Base-by-base conservation (phyloP, 2,329 filamentous ascomycete genomes). In the Exophiala xenobiotica region DNA sequence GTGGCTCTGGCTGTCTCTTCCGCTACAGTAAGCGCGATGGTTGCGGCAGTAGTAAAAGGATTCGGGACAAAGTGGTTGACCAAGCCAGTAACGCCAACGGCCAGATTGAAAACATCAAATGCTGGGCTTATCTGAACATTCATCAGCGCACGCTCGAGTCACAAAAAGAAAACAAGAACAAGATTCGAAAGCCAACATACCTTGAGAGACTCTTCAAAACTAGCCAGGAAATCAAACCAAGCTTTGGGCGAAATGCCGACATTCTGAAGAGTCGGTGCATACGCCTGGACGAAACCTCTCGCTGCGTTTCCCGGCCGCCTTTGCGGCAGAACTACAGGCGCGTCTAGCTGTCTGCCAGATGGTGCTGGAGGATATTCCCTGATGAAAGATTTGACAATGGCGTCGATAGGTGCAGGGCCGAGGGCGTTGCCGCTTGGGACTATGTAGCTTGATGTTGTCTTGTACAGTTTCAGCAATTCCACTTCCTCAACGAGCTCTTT, bases 231-330 rank as follows among this genome's bases (percentile, higher is more conserved):
- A 22, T 68, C 65, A 12, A 79, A 55, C 54, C 78, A 80, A 0
- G 64, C 66, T 2, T 66, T 64, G 60, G 79, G 70, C 41, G 74
- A 68, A 52, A 81, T 75, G 2, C 73, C 76, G 12, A 64, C 66
- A 4, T 66, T 60, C 8, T 70, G 59, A 0, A 81, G 67, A 0
- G 73, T 63, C 0, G 78, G 78, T 0, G 77, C 70, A 59, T 80
- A 81, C 1, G 75, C 78, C 19, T 71, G 68, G 3, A 79, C 66
- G 54, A 80, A 80, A 0, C 78, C 78, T 7, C 78, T 68, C 0
- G 65, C 61, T 40, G 74, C 74, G 26, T 70, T 68, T 22, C 70
- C 67, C 1, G 78, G 78, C 9, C 78, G 71, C 3, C 78, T 65
- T 49, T 81, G 78, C 0, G 77, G 75, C 3, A 81, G 61, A 14